Percentiles rank a stretch among this genome's conserved stretches.
phyloP scores from a whole-genome alignment of 345 rosid species.

The Isatis tinctoria region DNA sequence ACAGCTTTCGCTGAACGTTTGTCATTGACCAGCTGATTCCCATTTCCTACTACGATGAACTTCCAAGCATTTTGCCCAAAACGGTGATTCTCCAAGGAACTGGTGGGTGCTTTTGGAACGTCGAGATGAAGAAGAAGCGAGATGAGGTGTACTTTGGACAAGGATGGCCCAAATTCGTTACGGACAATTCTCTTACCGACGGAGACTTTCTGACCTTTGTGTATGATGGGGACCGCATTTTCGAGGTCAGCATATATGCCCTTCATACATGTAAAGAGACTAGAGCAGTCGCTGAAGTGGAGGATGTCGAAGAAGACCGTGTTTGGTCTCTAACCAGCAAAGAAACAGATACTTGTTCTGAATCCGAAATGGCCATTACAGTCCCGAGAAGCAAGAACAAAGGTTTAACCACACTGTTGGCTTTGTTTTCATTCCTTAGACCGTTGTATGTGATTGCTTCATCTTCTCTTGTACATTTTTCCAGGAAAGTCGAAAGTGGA shows the following conservation, averaged over 20 bases:
- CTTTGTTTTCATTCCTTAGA: background rate
- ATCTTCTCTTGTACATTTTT: background rate
- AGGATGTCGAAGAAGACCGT: background rate
- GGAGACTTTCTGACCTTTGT: conserved; percentile 25
- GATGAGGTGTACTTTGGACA: background rate
- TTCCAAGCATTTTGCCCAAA: conserved; percentile 6
- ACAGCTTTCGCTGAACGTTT: too few relatives aligned
- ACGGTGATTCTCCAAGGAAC: conserved; percentile 16
- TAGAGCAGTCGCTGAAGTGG: background rate
- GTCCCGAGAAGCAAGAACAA: background rate
- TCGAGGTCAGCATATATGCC: conserved; percentile 20
- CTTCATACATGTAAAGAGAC: background rate
- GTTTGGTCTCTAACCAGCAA: background rate
- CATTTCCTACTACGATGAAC: background rate
- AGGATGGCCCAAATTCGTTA: conserved; percentile 13
- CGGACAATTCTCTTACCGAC: background rate
- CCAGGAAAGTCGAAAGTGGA: conserved; percentile 11
- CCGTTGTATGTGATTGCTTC: background rate
- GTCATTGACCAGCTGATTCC: conserved; percentile 6
- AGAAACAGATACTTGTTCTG: background rate
- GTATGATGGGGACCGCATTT: conserved; percentile 4
- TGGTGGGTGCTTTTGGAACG: conserved; percentile 15
- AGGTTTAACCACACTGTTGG: background rate
- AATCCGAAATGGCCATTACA: background rate
- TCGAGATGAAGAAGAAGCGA: background rate